Percentiles rank a stretch among this genome's conserved stretches.
Conservation (phyloP, 1,284 basidiomycete genomes). For the Malassezia equina region DNA sequence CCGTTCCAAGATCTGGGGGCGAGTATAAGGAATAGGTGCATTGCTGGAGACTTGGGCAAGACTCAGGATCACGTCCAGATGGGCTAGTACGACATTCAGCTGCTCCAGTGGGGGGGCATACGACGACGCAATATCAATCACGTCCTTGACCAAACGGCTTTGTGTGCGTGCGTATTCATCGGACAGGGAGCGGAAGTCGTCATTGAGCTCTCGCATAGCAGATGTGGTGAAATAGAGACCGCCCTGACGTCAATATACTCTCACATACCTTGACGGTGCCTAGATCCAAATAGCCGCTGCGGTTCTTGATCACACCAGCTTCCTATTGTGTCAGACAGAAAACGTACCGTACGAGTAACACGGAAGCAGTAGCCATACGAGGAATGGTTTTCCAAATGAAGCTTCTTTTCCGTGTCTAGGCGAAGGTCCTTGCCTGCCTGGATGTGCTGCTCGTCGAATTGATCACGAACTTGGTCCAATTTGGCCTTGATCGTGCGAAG, state of each 20-base stretch:
- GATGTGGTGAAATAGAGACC: conserved; percentile 88
- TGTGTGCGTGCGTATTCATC: conserved; percentile 67
- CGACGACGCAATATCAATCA: conserved; percentile 70
- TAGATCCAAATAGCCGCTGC: conserved; percentile 71
- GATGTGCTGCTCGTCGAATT: conserved; percentile 72
- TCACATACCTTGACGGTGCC: conserved; percentile 61
- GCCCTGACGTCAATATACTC: conserved; percentile 40
- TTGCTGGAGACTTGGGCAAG: conserved; percentile 81
- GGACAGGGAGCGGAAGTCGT: conserved; percentile 63
- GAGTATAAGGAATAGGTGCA: conserved; percentile 76
- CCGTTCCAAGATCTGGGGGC: conserved; percentile 54
- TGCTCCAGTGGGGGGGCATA: conserved; percentile 75
- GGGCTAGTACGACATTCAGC: conserved; percentile 76
- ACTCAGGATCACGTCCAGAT: conserved; percentile 78
- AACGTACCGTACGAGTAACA: conserved; percentile 55
- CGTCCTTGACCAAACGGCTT: conserved; percentile 75
- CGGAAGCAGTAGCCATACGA: conserved; percentile 88
- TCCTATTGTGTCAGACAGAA: conserved; percentile 53
- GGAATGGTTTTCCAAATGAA: conserved; percentile 85
- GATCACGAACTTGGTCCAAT: conserved; percentile 64
- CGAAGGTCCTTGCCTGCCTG: conserved; percentile 63
- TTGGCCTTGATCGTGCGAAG: conserved; percentile 63
- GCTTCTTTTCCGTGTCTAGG: conserved; percentile 86
- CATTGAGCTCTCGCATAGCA: conserved; percentile 62
- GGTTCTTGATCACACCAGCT: conserved; percentile 61